Conservation (phyloP, 176 grass and related monocot genomes). For the Aegilops umbellulata region DNA sequence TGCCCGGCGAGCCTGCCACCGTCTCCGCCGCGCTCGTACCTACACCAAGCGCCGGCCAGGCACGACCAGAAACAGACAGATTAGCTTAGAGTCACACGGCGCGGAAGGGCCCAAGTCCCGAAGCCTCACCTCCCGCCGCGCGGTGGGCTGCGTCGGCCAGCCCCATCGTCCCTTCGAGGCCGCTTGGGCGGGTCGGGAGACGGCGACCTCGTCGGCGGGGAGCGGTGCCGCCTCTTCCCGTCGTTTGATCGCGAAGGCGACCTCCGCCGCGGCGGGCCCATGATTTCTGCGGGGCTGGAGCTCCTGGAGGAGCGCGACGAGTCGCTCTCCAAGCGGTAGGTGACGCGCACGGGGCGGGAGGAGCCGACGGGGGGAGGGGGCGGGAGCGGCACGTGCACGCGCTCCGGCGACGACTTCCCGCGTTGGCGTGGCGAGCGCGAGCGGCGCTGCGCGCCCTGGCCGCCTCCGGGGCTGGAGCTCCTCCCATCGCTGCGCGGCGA, state of each 20-base stretch:
- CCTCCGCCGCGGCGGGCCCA: not conserved
- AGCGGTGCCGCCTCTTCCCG: constrained; percentile 29
- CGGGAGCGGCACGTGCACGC: not conserved
- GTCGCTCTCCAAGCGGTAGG: constrained; percentile 10
- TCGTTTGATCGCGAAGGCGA: not conserved
- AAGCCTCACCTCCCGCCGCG: constrained; percentile 34
- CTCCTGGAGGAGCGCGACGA: constrained; percentile 21
- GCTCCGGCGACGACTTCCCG: constrained; percentile 10
- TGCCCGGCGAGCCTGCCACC: constrained; percentile 28
- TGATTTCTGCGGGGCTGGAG: constrained; percentile 21
- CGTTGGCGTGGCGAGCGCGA: constrained; percentile 11
- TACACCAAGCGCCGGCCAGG: constrained; percentile 17
- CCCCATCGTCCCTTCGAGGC: constrained; percentile 44
- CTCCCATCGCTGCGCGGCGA: not conserved
- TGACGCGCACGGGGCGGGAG: constrained; percentile 29
- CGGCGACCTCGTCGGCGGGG: constrained; percentile 40
- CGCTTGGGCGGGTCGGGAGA: constrained; percentile 51
- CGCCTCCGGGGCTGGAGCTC: not conserved
- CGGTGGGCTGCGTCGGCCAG: constrained; percentile 40
- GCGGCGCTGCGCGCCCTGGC: not conserved
- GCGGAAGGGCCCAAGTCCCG: not conserved
- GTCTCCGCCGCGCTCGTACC: constrained; percentile 30
- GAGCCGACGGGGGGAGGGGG: constrained; percentile 19
- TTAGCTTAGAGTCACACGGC: not conserved
- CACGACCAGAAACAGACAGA: too few species aligned